A percentile compares a stretch with the other conserved stretches of the same genome.
Evolutionary conservation across 75 land plant species (phyloP).

Genomic region (Pinus taeda): DNA sequence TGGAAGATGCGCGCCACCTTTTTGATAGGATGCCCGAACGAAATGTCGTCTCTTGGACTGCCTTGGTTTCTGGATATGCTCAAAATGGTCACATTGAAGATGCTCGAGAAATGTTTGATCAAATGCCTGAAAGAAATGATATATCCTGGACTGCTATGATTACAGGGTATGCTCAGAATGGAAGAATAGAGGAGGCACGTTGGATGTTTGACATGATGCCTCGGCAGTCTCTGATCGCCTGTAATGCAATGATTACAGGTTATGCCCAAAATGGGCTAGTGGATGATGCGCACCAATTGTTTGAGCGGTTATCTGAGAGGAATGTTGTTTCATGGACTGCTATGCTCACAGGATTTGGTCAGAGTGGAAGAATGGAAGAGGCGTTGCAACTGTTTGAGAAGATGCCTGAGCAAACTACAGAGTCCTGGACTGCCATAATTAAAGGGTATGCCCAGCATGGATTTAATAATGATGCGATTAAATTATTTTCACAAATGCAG

Average conservation of each 20-base stretch:
- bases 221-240: neutral
- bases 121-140: conserved; percentile 3
- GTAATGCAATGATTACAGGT: conserved; percentile 1
- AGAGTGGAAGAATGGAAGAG: conserved; percentile 19
- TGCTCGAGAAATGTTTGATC: neutral
- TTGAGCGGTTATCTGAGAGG: conserved; percentile 33
- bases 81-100: neutral
- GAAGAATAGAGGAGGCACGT: neutral
- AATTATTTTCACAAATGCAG: conserved; percentile 25
- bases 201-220: neutral
- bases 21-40: conserved; percentile 30
- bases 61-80: conserved; percentile 35
- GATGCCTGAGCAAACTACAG: conserved; percentile 7
- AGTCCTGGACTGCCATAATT: conserved; percentile 14
- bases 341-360: conserved; percentile 41
- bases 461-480: conserved; percentile 16
- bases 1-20: conserved; percentile 30
- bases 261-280: conserved; percentile 28
- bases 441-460: conserved; percentile 10
- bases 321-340: conserved; percentile 49
- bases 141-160: neutral
- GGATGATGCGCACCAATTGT: conserved; percentile 32
- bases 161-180: neutral
- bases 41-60: conserved; percentile 34
- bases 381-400: conserved; percentile 10